Conservation (phyloP, 2,329 filamentous ascomycete genomes). For the Alternaria gaisen region DNA sequence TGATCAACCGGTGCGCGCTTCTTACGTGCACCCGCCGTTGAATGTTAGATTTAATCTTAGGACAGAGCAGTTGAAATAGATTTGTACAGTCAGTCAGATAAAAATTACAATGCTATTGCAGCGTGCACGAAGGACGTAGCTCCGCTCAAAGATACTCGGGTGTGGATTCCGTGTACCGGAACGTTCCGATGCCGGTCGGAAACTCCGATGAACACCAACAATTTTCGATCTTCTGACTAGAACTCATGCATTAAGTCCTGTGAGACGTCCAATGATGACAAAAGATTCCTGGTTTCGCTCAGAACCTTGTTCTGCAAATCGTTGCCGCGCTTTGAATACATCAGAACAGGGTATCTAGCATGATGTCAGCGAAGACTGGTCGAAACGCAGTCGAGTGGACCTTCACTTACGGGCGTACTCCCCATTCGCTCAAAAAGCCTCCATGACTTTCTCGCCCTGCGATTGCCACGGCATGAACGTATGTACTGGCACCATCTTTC, state of each 20-base stretch:
- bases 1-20: constrained; percentile 8
- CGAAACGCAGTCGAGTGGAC: too few relatives aligned
- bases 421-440: constrained; percentile 60
- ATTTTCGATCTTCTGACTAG: not conserved
- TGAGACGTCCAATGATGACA: not conserved
- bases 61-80: not conserved
- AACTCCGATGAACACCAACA: not conserved
- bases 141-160: not conserved
- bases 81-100: rapidly evolving
- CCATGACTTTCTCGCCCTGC: constrained; percentile 63
- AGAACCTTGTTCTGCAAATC: not conserved
- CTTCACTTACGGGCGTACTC: constrained; percentile 55
- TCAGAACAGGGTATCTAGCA: constrained; percentile 1
- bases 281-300: not conserved
- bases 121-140: not conserved
- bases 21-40: constrained; percentile 10
- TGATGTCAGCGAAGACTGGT: not conserved
- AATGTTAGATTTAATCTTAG: not conserved
- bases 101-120: not conserved
- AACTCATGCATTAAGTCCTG: not conserved
- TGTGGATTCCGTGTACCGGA: not conserved
- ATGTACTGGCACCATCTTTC: constrained; percentile 57
- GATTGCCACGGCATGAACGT: constrained; percentile 57
- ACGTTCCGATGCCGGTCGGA: not conserved
- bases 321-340: constrained; percentile 5